Base-by-base conservation (phyloP, 2,329 filamentous ascomycete genomes). In the Monosporascus ibericus region DNA sequence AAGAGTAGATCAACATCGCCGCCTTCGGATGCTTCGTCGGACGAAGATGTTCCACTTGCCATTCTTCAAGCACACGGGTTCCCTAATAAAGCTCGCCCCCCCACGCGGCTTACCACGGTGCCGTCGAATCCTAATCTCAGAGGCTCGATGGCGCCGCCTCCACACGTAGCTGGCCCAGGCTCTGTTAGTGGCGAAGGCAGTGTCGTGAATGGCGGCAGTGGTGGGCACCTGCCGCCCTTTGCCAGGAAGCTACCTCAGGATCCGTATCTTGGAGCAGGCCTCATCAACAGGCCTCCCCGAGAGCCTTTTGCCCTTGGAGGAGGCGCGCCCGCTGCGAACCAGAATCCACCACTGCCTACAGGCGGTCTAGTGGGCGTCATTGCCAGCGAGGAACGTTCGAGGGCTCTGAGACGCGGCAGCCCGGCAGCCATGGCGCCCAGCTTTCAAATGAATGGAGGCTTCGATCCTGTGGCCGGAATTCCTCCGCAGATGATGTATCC, bases 41-140 rank as follows among this genome's bases (percentile, higher is more conserved):
- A 96, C 60, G 91, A 96, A 53, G 91, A 96, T 62, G 81, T 95
- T 14, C 91, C 91, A 0, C 74, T 96, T 40, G 91, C 86, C 14
- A 94, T 96, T 59, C 75, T 96, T 20, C 88, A 90, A 51, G 91
- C 91, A 2, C 90, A 96, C 66, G 91, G 91, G 2, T 96, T 96
- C 63, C 91, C 91, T 0, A 84, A 78, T 68, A 90, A 84, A 70
- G 86, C 83, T 61, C 82, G 88, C 18, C 87, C 90, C 15, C 90
- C 90, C 1, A 85, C 80, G 25, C 81, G 82, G 44, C 75, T 90
- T 25, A 79, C 73, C 57, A 80, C 75, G 52, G 81, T 83, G 64
- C 81, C 78, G 56, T 89, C 88, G 15, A 88, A 87, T 65, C 85
- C 85, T 1, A 90, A 90, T 60, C 72, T 92, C 47, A 80, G 85